Base-by-base conservation (phyloP, 2,329 filamentous ascomycete species). In the Fusarium heterosporum region DNA sequence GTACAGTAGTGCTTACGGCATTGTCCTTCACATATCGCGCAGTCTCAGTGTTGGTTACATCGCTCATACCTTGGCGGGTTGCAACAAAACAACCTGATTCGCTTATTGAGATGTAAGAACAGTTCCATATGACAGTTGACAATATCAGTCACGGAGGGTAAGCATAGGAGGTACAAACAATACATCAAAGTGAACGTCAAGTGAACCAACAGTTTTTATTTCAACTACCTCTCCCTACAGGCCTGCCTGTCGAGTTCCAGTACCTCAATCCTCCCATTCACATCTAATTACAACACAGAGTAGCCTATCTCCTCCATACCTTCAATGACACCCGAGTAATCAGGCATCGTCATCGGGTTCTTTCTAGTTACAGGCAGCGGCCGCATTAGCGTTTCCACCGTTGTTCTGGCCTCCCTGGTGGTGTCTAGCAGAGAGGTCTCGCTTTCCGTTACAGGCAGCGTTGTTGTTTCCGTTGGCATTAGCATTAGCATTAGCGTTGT, bases 381-480 rank as follows among this genome's bases (percentile, higher is more conserved):
- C 54, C 13, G 55, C 55, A 4, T 58, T 34, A 4, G 56, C 56
- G 11, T 59, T 59, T 17, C 16, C 17, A 10, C 22, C 43, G 12
- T 52, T 60, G 38, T 41, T 36, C 39, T 61, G 26, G 1, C 28
- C 55, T 19, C 55, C 55, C 9, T 61, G 55, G 22, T 59, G 56
- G 36, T 59, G 56, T 8, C 55, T 41, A 8, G 55, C 13, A 14
- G 48, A 53, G 9, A 59, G 39, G 5, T 40, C 54, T 11, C 56
- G 54, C 42, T 59, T 59, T 29, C 17, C 25, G 50, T 53, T 53
- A 29, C 50, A 53, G 9, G 39, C 50, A 36, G 22, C 26, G 9
- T 59, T 55, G 30, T 38, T 41, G 10, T 39, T 52, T 3, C 19
- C 48, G 3, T 53, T 38, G 14, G n/a, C 46, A 8, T 19, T 36